phyloP scores from a whole-genome alignment of 768 basidiomycete genomes.

The Kwoniella sp. region DNA sequence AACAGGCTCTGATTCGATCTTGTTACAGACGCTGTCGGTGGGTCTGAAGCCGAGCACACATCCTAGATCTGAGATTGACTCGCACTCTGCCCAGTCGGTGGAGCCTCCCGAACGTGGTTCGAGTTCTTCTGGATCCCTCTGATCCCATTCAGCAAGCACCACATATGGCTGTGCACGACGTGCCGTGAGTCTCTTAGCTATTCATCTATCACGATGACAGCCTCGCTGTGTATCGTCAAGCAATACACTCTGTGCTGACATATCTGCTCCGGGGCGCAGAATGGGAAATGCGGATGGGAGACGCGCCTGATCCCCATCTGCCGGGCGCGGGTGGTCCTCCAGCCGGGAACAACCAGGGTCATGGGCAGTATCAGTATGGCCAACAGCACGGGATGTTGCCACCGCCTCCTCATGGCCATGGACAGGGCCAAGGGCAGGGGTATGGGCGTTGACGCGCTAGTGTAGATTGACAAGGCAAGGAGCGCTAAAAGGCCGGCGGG shows the following conservation, averaged over 20 bases:
- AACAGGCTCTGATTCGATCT: not conserved
- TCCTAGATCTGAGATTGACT: not conserved
- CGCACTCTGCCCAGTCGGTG: conserved; percentile 16
- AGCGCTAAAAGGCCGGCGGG: too few species aligned
- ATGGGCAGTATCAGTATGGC: not conserved
- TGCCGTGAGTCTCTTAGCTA: conserved; percentile 29
- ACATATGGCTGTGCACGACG: conserved; percentile 41
- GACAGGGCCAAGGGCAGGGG: conserved; percentile 4
- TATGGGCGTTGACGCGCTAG: too few species aligned
- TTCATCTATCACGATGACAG: not conserved
- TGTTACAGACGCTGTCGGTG: conserved; percentile 13
- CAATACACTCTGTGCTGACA: not conserved
- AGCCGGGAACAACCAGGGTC: conserved; percentile 7
- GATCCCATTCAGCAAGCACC: conserved; percentile 33
- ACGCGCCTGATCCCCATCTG: conserved; percentile 43
- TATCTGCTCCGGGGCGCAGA: conserved; percentile 8
- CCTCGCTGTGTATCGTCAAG: not conserved
- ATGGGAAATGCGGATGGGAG: conserved; percentile 43
- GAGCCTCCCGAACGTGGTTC: conserved; percentile 32
- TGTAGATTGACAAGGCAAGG: too few species aligned
- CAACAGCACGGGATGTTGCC: not conserved
- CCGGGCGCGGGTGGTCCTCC: conserved; percentile 28
- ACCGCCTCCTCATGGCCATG: conserved; percentile 17
- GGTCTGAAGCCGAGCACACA: not conserved
- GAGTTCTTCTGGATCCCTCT: conserved; percentile 45